Percentiles rank a stretch among this genome's conserved stretches.
phyloP scores from a whole-genome alignment of 352 stramenopile genomes.

The Globisporangium ultimum region DNA sequence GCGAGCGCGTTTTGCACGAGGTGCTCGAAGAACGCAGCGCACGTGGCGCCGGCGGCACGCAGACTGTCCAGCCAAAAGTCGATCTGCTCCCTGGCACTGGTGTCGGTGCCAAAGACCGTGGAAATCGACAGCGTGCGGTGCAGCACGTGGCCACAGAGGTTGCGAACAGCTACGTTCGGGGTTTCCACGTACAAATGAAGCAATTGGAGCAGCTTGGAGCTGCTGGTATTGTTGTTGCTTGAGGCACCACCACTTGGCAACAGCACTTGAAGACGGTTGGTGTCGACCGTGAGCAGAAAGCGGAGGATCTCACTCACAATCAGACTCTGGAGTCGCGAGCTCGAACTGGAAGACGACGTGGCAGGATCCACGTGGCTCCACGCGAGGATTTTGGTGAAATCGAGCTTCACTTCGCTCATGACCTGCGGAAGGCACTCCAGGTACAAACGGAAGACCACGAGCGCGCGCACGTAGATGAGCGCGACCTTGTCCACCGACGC shows the following conservation, averaged over 20 bases:
- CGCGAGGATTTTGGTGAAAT: slow-evolving; percentile 78
- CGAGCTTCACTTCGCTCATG: slow-evolving; percentile 81
- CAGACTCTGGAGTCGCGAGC: slow-evolving; percentile 35
- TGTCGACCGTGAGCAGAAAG: slow-evolving; percentile 61
- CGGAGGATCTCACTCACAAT: slow-evolving; percentile 72
- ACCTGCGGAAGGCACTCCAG: slow-evolving; percentile 63
- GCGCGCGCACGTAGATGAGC: slow-evolving; percentile 71
- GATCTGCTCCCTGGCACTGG: slow-evolving; percentile 43
- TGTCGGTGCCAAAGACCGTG: slow-evolving; percentile 49
- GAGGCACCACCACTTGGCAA: slow-evolving; percentile 18
- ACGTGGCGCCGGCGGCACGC: slow-evolving; percentile 25
- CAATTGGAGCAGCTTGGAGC: slow-evolving; percentile 67
- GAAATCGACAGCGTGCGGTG: slow-evolving; percentile 48
- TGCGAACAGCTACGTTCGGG: slow-evolving; percentile 28
- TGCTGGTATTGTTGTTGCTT: slow-evolving; percentile 10
- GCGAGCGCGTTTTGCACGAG: slow-evolving; percentile 37
- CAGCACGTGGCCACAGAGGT: slow-evolving; percentile 45
- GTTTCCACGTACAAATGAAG: slow-evolving; percentile 51
- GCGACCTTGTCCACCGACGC: slow-evolving; percentile 25
- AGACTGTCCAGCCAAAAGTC: slow-evolving; percentile 66
- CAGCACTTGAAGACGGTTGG: slow-evolving; percentile 55
- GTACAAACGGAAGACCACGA: slow-evolving; percentile 77
- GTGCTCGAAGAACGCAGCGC: slow-evolving; percentile 43
- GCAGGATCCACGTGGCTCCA: slow-evolving; percentile 44
- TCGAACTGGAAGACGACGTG: not conserved